Evolutionary conservation across 2,329 filamentous ascomycete genomes (phyloP).

Genomic region (Fusarium caatingaense): DNA sequence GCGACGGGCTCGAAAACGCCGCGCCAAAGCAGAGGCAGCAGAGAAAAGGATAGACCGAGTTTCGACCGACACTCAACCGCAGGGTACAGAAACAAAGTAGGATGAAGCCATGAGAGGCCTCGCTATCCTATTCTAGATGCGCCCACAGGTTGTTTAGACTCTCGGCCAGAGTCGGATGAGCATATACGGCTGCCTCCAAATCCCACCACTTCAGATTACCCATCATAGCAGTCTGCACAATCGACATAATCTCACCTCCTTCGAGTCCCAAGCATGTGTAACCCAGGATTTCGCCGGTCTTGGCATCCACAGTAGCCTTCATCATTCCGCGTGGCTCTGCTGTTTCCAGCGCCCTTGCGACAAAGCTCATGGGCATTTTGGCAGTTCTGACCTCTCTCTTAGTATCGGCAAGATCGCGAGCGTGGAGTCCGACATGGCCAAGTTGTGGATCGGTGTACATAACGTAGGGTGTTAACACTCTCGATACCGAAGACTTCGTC

Average conservation of each 20-base stretch:
- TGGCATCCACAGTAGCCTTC: constrained; percentile 62
- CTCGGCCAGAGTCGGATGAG: constrained; percentile 63
- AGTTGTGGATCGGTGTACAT: constrained; percentile 67
- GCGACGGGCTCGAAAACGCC: constrained; percentile 67
- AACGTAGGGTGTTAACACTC: constrained; percentile 58
- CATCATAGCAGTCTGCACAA: constrained; percentile 65
- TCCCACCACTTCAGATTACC: constrained; percentile 58
- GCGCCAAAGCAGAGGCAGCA: constrained; percentile 59
- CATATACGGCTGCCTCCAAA: constrained; percentile 60
- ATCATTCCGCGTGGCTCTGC: constrained; percentile 64
- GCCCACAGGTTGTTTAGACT: constrained; percentile 63
- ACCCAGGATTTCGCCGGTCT: constrained; percentile 61
- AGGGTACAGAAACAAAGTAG: background rate
- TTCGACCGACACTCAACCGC: constrained; percentile 3
- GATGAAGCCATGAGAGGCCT: background rate
- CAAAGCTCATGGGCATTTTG: constrained; percentile 63
- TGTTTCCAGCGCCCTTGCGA: constrained; percentile 63
- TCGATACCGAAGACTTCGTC: constrained; percentile 41
- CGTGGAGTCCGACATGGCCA: constrained; percentile 62
- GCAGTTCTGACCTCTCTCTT: constrained; percentile 55
- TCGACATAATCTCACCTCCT: constrained; percentile 64
- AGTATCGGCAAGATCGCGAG: constrained; percentile 50
- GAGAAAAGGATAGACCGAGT: constrained; percentile 45
- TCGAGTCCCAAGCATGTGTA: constrained; percentile 64
- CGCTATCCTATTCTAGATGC: constrained; percentile 53